phyloP scores from a whole-genome alignment of 306 rosid species.

The Prunus kanzakura region DNA sequence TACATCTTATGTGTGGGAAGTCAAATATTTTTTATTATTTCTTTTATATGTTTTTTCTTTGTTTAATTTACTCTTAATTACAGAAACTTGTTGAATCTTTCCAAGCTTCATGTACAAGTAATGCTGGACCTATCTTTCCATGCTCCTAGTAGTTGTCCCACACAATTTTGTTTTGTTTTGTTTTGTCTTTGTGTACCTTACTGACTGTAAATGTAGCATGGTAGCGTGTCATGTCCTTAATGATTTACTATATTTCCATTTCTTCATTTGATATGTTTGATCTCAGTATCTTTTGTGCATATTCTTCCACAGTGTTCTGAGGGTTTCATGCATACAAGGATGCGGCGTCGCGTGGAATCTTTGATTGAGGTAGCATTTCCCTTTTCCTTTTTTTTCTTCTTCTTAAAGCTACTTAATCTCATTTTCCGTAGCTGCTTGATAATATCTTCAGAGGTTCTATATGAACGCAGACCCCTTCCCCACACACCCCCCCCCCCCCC shows the following conservation, averaged over 20 bases:
- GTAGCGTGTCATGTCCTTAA: not conserved
- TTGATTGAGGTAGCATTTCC: conserved; percentile 68
- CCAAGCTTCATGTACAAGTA: not conserved
- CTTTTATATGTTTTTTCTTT: not conserved
- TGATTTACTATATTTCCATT: not conserved
- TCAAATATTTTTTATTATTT: not conserved
- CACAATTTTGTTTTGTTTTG: not conserved
- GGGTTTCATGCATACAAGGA: conserved; percentile 98
- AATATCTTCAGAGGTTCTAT: not conserved
- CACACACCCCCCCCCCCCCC: too few species aligned
- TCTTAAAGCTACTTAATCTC: not conserved
- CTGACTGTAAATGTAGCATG: not conserved
- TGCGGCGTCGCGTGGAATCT: conserved; percentile 98
- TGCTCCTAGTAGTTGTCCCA: not conserved
- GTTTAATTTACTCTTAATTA: not conserved
- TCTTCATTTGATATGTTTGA: not conserved
- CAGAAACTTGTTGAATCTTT: not conserved
- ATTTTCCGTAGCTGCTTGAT: not conserved
- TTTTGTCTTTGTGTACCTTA: not conserved
- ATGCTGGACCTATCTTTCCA: not conserved
- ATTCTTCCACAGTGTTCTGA: conserved; percentile 74
- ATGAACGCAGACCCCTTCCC: not conserved
- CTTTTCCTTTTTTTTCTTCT: not conserved
- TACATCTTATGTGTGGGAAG: not conserved
- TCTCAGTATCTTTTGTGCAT: conserved; percentile 7